Base-by-base conservation (phyloP, 2,329 filamentous ascomycete genomes). In the Aureobasidium subglaciale region DNA sequence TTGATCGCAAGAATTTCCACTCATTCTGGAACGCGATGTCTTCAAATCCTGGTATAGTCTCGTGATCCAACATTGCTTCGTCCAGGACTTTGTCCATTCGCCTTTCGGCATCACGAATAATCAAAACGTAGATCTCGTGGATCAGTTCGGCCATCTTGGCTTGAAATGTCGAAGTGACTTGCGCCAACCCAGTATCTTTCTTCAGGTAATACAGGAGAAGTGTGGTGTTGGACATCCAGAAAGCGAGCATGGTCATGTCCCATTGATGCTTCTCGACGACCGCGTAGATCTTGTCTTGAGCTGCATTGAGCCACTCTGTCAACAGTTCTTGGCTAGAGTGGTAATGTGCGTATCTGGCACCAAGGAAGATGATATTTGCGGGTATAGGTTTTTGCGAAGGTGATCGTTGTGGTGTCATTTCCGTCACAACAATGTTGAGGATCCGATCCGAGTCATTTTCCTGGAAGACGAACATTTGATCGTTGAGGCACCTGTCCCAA, bases 381-480 rank as follows among this genome's bases (percentile, higher is more conserved):
- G 93, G 93, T 0, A 99, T 91, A 0, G 93, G 93, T 65, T 99
- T 99, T 68, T 99, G 93, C n/a, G 90, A 88, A 0, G 91, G 89
- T 27, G 92, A 96, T 63, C 93, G 81, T 72, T 96, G 91, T 1
- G 93, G 93, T 1, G 90, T 95, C 93, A 99, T 97, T 65, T 93
- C 92, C 59, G 92, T 97, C 67, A 99, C 95, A 67, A 97, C 85
- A 55, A 97, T 93, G 67, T 96, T 88, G 62, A 99, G 80, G 65
- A 99, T 96, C 57, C 86, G 85, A 57, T 92, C 87, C 50, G 99
- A 80, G 67, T 99, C 92, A 67, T 83, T 86, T 63, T 97, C 92
- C 70, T 99, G 93, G 69, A 99, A 99, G 34, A 99, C 93, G 68
- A 99, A 99, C 93, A 99, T 99, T 70, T 99, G 93, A 68, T 99